Conservation (phyloP, 2,329 filamentous ascomycete genomes). For the Stachybotrys elegans region DNA sequence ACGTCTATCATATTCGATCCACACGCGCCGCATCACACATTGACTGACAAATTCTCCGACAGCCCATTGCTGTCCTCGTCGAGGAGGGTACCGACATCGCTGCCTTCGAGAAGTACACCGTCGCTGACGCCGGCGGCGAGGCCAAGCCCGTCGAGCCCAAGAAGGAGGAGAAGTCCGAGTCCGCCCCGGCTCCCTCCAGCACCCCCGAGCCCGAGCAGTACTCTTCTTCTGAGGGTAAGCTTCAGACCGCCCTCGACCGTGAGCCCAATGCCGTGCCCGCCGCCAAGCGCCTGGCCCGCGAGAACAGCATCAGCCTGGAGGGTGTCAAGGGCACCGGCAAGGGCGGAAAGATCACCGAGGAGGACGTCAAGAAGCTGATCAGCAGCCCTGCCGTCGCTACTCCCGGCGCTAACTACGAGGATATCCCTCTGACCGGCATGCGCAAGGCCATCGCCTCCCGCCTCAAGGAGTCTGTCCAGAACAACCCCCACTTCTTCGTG, state of each 20-base stretch:
- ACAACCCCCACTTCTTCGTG: slow-evolving; percentile 99
- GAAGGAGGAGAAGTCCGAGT: slow-evolving; percentile 60
- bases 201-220: slow-evolving; percentile 62
- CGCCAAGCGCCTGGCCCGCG: slow-evolving; percentile 76
- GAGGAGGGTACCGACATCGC: slow-evolving; percentile 85
- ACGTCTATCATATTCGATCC: slow-evolving; percentile 38
- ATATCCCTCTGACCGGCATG: slow-evolving; percentile 84
- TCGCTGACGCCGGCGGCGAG: slow-evolving; percentile 87
- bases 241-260: slow-evolving; percentile 81
- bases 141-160: slow-evolving; percentile 59
- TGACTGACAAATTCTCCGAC: slow-evolving; percentile 9
- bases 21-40: no score
- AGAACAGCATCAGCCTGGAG: slow-evolving; percentile 74
- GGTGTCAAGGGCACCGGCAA: slow-evolving; percentile 82
- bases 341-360: slow-evolving; percentile 81
- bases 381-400: slow-evolving; percentile 50
- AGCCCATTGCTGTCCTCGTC: slow-evolving; percentile 95
- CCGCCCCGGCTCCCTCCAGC: slow-evolving; percentile 47
- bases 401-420: slow-evolving; percentile 68
- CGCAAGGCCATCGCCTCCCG: slow-evolving; percentile 95
- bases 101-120: slow-evolving; percentile 82
- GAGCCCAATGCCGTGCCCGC: slow-evolving; percentile 67
- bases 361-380: slow-evolving; percentile 85
- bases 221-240: slow-evolving; percentile 66
- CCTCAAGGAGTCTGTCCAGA: slow-evolving; percentile 78